These are phyloP conservation scores for Saccharomycopsis lassenensis DNA, from an alignment of 805 yeast genomes.

Conservation along the genomic window DNA sequence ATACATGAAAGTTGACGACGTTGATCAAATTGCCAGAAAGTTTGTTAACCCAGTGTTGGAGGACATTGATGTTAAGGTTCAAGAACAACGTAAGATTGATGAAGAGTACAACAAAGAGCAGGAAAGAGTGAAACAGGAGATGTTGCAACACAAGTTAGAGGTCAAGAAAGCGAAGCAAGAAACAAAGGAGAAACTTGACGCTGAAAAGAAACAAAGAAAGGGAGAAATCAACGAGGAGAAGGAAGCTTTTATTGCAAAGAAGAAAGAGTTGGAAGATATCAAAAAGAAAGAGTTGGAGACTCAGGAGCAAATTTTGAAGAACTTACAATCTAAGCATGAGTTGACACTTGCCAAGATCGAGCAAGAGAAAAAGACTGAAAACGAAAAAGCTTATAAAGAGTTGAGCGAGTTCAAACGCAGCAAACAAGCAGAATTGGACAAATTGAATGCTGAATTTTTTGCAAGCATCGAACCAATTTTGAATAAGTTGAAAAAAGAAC, in stretches of 20 bases:
- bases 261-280: conserved; percentile 12
- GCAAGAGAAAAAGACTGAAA: conserved; percentile 6
- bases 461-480: conserved; percentile 12
- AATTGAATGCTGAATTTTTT: conserved; percentile 8
- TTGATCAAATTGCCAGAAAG: conserved; percentile 67
- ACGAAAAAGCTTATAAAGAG: conserved; percentile 10
- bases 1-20: conserved; percentile 60
- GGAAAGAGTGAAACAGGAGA: conserved; percentile 13
- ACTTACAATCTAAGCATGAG: conserved; percentile 11
- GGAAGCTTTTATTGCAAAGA: conserved; percentile 7
- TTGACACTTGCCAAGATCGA: conserved; percentile 11
- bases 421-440: conserved; percentile 10
- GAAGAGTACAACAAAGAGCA: conserved; percentile 23
- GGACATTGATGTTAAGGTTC: conserved; percentile 62
- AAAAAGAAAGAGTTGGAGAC: conserved; percentile 13
- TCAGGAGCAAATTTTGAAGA: conserved; percentile 12
- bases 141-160: conserved; percentile 9
- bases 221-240: conserved; percentile 6
- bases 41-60: conserved; percentile 75
- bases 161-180: conserved; percentile 8
- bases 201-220: conserved; percentile 7
- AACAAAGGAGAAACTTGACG: background rate
- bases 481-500: conserved; percentile 10
- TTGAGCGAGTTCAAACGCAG: conserved; percentile 9
- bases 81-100: conserved; percentile 52